These are phyloP conservation scores for Pisolithus marmoratus DNA, from an alignment of 768 basidiomycete species.

Conservation along the genomic window DNA sequence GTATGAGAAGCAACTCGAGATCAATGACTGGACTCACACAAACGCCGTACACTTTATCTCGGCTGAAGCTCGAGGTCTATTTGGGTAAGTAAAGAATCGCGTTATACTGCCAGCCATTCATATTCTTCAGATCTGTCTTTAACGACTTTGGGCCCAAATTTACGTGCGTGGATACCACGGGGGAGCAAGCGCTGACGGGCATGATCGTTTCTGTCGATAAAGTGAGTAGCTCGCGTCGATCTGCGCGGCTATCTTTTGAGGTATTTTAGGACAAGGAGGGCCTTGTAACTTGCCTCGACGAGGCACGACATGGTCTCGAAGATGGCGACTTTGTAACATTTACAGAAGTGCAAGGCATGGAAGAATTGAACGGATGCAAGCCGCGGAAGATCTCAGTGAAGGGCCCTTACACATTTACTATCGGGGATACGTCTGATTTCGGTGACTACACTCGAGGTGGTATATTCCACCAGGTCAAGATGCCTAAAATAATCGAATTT, in stretches of 20 bases:
- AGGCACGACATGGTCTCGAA: constrained; percentile 96
- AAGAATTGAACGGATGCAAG: constrained; percentile 83
- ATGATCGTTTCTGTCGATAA: constrained; percentile 96
- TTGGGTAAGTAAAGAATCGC: constrained; percentile 57
- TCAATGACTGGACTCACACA: constrained; percentile 90
- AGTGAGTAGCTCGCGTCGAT: constrained; percentile 34
- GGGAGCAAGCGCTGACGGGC: constrained; percentile 86
- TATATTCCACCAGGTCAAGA: constrained; percentile 97
- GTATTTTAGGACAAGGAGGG: constrained; percentile 68
- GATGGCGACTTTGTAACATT: constrained; percentile 98
- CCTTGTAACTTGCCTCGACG: constrained; percentile 94
- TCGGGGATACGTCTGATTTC: constrained; percentile 83
- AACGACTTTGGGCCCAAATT: constrained; percentile 96
- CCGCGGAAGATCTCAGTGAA: constrained; percentile 90
- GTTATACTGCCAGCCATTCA: constrained; percentile 2
- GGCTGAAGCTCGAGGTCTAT: constrained; percentile 88
- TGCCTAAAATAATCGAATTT: constrained; percentile 94
- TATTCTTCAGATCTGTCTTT: constrained; percentile 68
- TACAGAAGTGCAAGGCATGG: constrained; percentile 93
- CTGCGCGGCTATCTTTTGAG: background rate
- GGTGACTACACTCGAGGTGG: constrained; percentile 81
- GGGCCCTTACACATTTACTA: constrained; percentile 95
- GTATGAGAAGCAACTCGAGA: constrained; percentile 81
- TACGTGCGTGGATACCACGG: constrained; percentile 96
- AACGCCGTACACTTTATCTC: constrained; percentile 90